Base-by-base conservation (phyloP, 352 stramenopile genomes). In the Thalassiosira hispida region DNA sequence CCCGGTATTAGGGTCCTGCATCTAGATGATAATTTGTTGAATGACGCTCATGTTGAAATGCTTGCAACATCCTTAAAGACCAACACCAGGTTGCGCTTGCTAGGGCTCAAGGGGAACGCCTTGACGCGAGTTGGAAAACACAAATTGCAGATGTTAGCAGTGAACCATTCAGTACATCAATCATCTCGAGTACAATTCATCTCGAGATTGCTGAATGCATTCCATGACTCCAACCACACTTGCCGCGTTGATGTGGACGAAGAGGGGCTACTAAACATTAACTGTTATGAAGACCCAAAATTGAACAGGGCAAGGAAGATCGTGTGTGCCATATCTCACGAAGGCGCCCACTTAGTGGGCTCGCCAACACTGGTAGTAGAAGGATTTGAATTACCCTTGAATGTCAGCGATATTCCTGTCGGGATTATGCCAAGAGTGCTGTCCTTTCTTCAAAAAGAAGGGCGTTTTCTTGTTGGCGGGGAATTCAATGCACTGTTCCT, bases 181-280 rank as follows among this genome's bases (percentile, higher is more conserved):
- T 5, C 6, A n/a, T n/a, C n/a, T n/a, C n/a, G n/a, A n/a, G n/a
- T n/a, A n/a, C n/a, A n/a, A n/a, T n/a, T n/a, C n/a, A n/a, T n/a
- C n/a, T n/a, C n/a, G n/a, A n/a, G n/a, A n/a, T n/a, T n/a, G n/a
- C 22, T 63, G 1, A 44, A 63, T 42, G 55, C 5, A 25, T 7
- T 63, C 23, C 16, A 44, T 44, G 23, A 63, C 27, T 63, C 55
- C 4, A 63, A 63, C 27, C 55, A 63, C 55, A 63, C 55, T 46
- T 63, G 55, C 14, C 9, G 1, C 16, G 9, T 63, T 3, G 55
- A 63, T 16, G 4, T 18, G 1, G 38, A 12, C n/a, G 38, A 47
- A 47, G 38, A 47, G 4, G 2, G n/a, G 4, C 38, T n/a, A 47
- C 4, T 3, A 47, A 18, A 47, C 4, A 18, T 47, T 12, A 47